Base-by-base conservation (phyloP, 805 yeast species). In the Saccharomycopsis malanga region DNA sequence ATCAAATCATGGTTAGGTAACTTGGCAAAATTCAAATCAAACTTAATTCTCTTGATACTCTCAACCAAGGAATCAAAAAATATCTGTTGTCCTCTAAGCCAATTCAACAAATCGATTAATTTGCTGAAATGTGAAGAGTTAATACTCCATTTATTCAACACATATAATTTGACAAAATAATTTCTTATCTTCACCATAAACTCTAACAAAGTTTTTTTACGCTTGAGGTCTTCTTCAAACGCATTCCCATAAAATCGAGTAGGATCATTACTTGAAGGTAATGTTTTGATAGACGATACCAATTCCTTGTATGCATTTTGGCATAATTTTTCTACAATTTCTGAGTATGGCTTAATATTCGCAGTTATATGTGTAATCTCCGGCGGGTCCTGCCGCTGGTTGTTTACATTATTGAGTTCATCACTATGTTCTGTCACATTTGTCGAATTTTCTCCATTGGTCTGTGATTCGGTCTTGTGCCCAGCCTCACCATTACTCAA, bases 1-100 rank as follows among this genome's bases (percentile, higher is more conserved):
- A 80, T 73, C 18, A 93, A 62, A 63, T 93, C 99, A 0, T 96
- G 93, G 61, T 87, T 87, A 4, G 96, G 95, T 45, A 91, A 66
- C 58, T 94, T 89, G 0, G 98, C 98, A 23, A 45, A 39, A 29
- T 46, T 52, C 39, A 52, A 32, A 32, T 49, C 51, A 17, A 47
- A 34, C 36, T 52, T 52, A 1, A 52, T 49, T 32, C 46, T 25
- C 36, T 40, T 40, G 12, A 52, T 36, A 34, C 46, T 49, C 24
- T 88, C 85, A 1, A 87, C 76, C 53, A 85, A 64, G n/a, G 82
- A 77, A 49, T 64, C 83, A 57, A 73, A 89, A 60, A 73, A 74
- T 58, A 74, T 78, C 58, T 86, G 85, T 57, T 87, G 94, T 42
- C 79, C 80, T 52, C 93, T 71, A 35, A 93, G 71, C 93, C 95